Percentiles rank a stretch among this genome's conserved stretches.
Conservation (phyloP, 441 rosid species). For the Aquilaria agallochum region DNA sequence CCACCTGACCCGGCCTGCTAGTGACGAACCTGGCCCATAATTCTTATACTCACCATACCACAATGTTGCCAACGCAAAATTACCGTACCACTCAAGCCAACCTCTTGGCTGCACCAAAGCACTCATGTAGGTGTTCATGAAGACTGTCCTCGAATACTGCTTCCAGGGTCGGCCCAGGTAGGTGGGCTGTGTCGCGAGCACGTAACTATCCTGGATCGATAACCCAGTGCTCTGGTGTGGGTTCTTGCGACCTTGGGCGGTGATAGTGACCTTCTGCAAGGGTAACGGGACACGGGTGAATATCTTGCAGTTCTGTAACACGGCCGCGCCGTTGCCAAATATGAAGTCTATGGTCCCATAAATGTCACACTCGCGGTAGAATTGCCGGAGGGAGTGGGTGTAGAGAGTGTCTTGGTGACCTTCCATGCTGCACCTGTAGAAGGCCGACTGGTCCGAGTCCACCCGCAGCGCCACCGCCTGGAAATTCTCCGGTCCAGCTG, state of each 20-base stretch:
- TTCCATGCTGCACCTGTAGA: constrained; percentile 61
- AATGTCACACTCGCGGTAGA: constrained; percentile 47
- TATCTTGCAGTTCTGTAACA: constrained; percentile 51
- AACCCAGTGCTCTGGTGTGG: constrained; percentile 65
- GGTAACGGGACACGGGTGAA: constrained; percentile 42
- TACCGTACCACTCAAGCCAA: constrained; percentile 72
- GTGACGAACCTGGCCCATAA: constrained; percentile 45
- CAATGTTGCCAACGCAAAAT: constrained; percentile 51
- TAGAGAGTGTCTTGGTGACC: constrained; percentile 64
- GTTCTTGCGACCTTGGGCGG: constrained; percentile 61
- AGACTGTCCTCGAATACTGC: constrained; percentile 63
- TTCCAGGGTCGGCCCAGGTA: constrained; percentile 75
- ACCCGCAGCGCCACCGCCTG: constrained; percentile 67
- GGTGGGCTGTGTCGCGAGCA: constrained; percentile 50
- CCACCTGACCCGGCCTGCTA: constrained; percentile 46
- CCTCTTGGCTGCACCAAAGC: constrained; percentile 57
- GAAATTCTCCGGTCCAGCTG: constrained; percentile 49
- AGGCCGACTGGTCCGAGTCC: constrained; percentile 66
- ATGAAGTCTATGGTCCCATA: constrained; percentile 65
- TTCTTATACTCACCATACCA: constrained; percentile 66
- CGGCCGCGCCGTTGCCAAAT: constrained; percentile 61
- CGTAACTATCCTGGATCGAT: constrained; percentile 44
- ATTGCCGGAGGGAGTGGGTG: constrained; percentile 18
- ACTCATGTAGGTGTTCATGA: constrained; percentile 56
- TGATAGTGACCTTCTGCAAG: constrained; percentile 54